phyloP scores from a whole-genome alignment of 1,139 yeast genomes.

The Sugiyamaella japonica region DNA sequence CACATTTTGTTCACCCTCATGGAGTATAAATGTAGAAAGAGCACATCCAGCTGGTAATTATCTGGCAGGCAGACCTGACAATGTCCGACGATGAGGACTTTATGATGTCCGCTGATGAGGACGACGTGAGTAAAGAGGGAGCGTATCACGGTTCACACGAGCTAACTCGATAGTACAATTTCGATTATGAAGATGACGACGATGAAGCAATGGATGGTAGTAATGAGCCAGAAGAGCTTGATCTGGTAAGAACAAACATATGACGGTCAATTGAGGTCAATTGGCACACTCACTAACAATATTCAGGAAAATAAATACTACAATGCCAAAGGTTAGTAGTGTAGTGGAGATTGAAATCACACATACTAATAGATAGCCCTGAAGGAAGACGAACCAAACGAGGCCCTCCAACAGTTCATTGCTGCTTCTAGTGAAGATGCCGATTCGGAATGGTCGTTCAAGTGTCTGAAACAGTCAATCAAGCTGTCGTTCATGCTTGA shows the following conservation, averaged over 20 bases:
- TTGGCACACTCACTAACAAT: slow-evolving; percentile 8
- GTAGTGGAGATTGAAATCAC: background rate
- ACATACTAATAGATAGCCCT: slow-evolving; percentile 35
- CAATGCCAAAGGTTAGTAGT: slow-evolving; percentile 50
- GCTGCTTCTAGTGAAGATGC: slow-evolving; percentile 40
- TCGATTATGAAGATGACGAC: slow-evolving; percentile 63
- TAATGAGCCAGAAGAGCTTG: slow-evolving; percentile 38
- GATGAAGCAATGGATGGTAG: slow-evolving; percentile 40
- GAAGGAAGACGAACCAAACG: slow-evolving; percentile 58
- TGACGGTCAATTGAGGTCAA: background rate
- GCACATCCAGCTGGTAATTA: too few species aligned
- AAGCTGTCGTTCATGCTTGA: slow-evolving; percentile 51
- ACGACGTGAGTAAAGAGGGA: slow-evolving; percentile 38
- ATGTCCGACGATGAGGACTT: slow-evolving; percentile 62
- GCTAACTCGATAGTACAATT: slow-evolving; percentile 48
- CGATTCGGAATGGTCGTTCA: slow-evolving; percentile 46
- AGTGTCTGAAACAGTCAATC: slow-evolving; percentile 63
- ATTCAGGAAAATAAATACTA: slow-evolving; percentile 58
- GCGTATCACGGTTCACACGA: background rate
- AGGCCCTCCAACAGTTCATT: slow-evolving; percentile 50
- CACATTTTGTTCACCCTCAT: too few species aligned
- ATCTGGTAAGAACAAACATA: slow-evolving; percentile 26
- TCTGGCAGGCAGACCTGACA: background rate
- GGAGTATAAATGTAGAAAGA: background rate
- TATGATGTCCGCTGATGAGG: slow-evolving; percentile 54